These are phyloP conservation scores for Hippophae tibetana DNA, from an alignment of 306 rosid species.

Conservation along the genomic window DNA sequence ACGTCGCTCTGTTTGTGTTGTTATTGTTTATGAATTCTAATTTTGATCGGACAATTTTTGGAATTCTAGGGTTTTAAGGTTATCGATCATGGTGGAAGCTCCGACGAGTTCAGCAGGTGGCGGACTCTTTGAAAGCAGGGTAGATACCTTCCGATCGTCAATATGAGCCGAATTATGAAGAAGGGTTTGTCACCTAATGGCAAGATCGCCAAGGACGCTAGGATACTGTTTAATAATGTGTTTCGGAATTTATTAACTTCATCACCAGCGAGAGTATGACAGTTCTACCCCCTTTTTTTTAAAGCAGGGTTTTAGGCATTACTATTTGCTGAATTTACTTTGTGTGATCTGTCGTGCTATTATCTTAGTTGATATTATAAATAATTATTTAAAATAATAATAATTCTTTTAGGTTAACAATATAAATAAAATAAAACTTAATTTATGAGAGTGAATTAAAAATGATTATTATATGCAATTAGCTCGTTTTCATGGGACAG, in stretches of 20 bases:
- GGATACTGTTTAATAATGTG: slow-evolving; percentile 83
- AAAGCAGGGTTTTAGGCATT: background rate
- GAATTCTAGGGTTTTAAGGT: slow-evolving; percentile 23
- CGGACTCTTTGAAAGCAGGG: slow-evolving; percentile 26
- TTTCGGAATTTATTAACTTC: slow-evolving; percentile 86
- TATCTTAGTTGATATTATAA: background rate
- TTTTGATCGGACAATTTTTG: background rate
- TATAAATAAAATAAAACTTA: no score
- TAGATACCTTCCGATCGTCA: slow-evolving; percentile 75
- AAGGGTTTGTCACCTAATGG: slow-evolving; percentile 76
- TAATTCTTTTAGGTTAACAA: no score
- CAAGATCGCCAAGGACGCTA: slow-evolving; percentile 86
- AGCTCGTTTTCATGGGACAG: no score
- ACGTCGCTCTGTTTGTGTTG: background rate
- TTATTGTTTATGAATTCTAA: background rate
- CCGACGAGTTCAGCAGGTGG: slow-evolving; percentile 45
- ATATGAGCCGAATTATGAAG: slow-evolving; percentile 92
- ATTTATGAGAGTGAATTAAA: no score
- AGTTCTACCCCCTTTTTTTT: background rate
- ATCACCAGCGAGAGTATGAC: slow-evolving; percentile 87
- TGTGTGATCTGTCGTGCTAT: background rate
- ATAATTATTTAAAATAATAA: background rate
- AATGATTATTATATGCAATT: no score
- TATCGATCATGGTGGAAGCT: slow-evolving; percentile 54
- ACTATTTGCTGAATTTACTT: no score